A percentile compares a stretch with the other conserved stretches of the same genome.
phyloP scores from a whole-genome alignment of 768 basidiomycete genomes.

The Suillus alpinus region DNA sequence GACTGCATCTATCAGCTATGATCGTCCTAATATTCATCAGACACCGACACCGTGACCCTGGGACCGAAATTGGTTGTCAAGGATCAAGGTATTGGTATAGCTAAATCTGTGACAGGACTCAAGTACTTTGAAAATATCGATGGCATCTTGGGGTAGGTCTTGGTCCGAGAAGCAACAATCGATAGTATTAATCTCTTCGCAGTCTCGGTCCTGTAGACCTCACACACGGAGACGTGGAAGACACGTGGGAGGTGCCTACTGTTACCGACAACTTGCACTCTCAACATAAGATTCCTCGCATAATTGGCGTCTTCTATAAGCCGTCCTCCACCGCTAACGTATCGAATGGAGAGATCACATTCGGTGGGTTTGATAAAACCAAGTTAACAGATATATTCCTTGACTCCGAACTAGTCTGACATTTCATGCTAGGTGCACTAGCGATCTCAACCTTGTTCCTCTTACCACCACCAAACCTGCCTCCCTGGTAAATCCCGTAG shows the following conservation, averaged over 20 bases:
- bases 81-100: conserved; percentile 49
- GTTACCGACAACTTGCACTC: conserved; percentile 56
- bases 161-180: background rate
- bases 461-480: conserved; percentile 48
- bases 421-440: conserved; percentile 24
- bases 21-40: conserved; percentile 26
- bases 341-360: conserved; percentile 53
- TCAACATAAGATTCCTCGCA: conserved; percentile 43
- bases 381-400: conserved; percentile 30
- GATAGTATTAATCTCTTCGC: background rate
- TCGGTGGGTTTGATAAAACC: conserved; percentile 48
- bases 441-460: conserved; percentile 35
- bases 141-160: conserved; percentile 47
- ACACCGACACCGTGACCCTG: conserved; percentile 47
- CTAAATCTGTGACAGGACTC: conserved; percentile 42
- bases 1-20: background rate
- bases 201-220: conserved; percentile 53
- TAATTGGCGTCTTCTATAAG: conserved; percentile 51
- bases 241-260: conserved; percentile 42
- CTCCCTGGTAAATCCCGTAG: conserved; percentile 20
- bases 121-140: conserved; percentile 34
- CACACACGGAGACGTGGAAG: conserved; percentile 42
- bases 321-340: conserved; percentile 39
- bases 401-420: background rate
- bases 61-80: conserved; percentile 37